A percentile compares a stretch with the other conserved stretches of the same genome.
Evolutionary conservation across 768 basidiomycete genomes (phyloP).

Genomic region (Suillus bovinus): DNA sequence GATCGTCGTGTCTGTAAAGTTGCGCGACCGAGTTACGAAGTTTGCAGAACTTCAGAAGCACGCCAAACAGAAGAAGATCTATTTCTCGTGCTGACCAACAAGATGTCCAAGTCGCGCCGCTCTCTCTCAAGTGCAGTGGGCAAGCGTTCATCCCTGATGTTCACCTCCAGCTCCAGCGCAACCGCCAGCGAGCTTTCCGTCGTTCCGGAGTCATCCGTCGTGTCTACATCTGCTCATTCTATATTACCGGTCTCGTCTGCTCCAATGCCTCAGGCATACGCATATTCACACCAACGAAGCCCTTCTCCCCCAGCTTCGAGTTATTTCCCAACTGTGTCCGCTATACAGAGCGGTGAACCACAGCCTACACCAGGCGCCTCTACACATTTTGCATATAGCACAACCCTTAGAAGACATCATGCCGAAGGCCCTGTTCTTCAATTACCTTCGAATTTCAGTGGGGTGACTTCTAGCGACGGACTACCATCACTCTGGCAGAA

Average conservation of each 20-base stretch:
- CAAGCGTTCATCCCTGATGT: slow-evolving; percentile 20
- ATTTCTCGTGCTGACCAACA: neutral
- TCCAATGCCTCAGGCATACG: slow-evolving; percentile 12
- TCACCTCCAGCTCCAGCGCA: slow-evolving; percentile 13
- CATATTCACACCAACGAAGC: slow-evolving; percentile 26
- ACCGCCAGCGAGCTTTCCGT: slow-evolving; percentile 19
- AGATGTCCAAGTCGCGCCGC: slow-evolving; percentile 33
- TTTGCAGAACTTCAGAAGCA: neutral
- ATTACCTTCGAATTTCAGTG: slow-evolving; percentile 40
- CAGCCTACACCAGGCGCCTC: slow-evolving; percentile 64
- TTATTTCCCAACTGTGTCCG: slow-evolving; percentile 68
- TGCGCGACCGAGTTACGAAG: neutral
- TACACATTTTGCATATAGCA: slow-evolving; percentile 81
- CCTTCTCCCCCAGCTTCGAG: slow-evolving; percentile 79
- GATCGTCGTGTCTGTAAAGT: too few species aligned
- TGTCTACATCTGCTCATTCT: slow-evolving; percentile 27
- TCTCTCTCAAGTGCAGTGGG: slow-evolving; percentile 10
- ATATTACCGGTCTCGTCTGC: slow-evolving; percentile 15
- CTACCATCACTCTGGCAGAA: slow-evolving; percentile 46
- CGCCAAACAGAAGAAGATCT: slow-evolving; percentile 9
- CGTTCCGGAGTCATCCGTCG: slow-evolving; percentile 15
- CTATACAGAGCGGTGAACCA: slow-evolving; percentile 46
- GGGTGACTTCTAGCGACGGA: slow-evolving; percentile 37
- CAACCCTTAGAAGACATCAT: slow-evolving; percentile 71
- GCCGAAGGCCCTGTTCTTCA: slow-evolving; percentile 50